Evolutionary conservation across 176 grass and related monocot genomes (phyloP).

Genomic region (Aegilops sharonensis): DNA sequence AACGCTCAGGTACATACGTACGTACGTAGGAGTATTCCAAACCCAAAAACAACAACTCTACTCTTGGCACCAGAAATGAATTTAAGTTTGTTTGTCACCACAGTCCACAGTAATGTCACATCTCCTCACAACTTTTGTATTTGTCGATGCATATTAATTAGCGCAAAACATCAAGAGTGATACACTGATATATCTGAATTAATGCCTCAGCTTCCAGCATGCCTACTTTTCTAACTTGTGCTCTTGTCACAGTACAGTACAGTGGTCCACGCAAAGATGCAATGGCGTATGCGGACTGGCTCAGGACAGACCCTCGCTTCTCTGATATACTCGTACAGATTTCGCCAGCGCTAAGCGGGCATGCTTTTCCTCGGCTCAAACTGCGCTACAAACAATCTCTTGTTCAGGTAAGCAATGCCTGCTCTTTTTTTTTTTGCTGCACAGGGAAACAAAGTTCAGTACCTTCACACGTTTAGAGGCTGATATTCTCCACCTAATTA

Average conservation of each 20-base stretch:
- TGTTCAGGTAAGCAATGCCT: conserved; percentile 61
- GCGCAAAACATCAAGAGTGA: not conserved
- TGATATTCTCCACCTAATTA: not conserved
- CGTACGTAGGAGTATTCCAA: too few species aligned
- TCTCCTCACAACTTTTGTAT: not conserved
- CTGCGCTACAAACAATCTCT: conserved; percentile 87
- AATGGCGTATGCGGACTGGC: conserved; percentile 72
- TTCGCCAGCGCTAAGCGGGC: conserved; percentile 52
- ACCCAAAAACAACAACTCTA: too few species aligned
- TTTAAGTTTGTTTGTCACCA: not conserved
- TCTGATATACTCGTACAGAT: conserved; percentile 70
- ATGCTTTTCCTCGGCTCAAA: conserved; percentile 90
- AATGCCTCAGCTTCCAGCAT: not conserved
- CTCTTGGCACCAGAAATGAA: not conserved
- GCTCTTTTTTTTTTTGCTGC: too few species aligned
- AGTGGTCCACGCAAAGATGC: conserved; percentile 80
- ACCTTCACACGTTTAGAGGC: not conserved
- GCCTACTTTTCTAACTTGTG: conserved; percentile 3
- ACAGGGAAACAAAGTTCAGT: not conserved
- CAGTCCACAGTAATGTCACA: not conserved
- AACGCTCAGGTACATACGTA: conserved; percentile 68
- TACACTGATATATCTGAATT: too few species aligned
- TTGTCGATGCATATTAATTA: not conserved
- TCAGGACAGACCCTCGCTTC: conserved; percentile 69
- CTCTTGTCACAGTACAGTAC: conserved; percentile 80